Base-by-base conservation (phyloP, 2,329 filamentous ascomycete species). In the Trichoderma sp. region DNA sequence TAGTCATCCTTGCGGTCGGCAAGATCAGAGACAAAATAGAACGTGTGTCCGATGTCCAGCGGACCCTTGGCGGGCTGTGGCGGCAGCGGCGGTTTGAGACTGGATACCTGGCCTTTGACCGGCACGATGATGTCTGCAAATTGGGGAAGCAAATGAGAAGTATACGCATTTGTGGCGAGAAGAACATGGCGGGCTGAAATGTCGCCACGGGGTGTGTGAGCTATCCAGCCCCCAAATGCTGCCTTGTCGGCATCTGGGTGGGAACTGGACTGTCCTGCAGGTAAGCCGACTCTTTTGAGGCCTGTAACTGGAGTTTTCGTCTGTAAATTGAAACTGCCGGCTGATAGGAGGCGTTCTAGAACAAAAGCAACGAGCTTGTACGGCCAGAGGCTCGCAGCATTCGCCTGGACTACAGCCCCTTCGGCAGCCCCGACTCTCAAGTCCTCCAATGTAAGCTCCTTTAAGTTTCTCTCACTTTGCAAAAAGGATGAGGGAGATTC, bases 401-500 rank as follows among this genome's bases (percentile, higher is more conserved):
- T 53, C 2, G 4, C 0, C n/a, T 53, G 45, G 4, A 53, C 8
- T 0, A 53, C 4, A 6, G 45, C 45, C 9, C 45, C 45, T 6
- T 21, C 2, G 9, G 45, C 45, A 12, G n/a, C 45, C 12, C 45
- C n/a, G 45, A 53, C 45, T 53, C 45, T 4, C n/a, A 53, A 53
- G 1, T 1, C 4, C 9, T 21, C n/a, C 1, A 21, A 21, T 53
- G 45, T 21, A 12, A 53, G n/a, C 9, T 6, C 5, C 2, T 53
- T 45, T 18, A n/a, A 45, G 3, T 1, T 6, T 9, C n/a, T 21
- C 45, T 21, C 45, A 21, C n/a, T 0, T 53, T 53, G n/a, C 1
- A 11, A 11, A 3, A 0, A 6, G 1, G 3, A 9, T 11, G n/a
- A 53, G 0, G n/a, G 45, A 53, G n/a, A 21, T 21, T 50, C 0